A percentile compares a stretch with the other conserved stretches of the same genome.
Conservation (phyloP, 345 rosid genomes). For the Salix suchowensis region DNA sequence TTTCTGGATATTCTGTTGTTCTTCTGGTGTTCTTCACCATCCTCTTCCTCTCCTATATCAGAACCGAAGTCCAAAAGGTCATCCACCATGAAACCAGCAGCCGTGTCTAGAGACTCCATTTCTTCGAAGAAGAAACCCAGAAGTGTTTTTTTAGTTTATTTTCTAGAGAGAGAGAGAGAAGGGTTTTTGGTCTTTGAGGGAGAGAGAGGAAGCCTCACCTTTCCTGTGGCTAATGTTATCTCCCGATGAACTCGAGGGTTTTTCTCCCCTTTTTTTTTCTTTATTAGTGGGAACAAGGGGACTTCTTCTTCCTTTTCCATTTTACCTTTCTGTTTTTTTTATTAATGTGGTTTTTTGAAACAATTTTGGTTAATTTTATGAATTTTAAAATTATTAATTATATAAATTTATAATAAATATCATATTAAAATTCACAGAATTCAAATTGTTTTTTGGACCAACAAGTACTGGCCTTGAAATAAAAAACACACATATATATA, state of each 20-base stretch:
- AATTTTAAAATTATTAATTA: no score
- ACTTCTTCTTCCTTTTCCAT: background rate
- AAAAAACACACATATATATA: no score
- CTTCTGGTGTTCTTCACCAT: conserved; percentile 23
- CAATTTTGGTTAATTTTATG: no score
- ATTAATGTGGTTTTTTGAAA: no score
- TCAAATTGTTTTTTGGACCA: no score
- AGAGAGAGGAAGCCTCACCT: background rate
- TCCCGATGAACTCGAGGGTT: conserved; percentile 15
- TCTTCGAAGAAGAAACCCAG: background rate
- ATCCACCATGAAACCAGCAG: conserved; percentile 33
- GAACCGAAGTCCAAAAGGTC: conserved; percentile 43
- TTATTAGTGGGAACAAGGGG: conserved; percentile 17
- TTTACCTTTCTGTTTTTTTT: no score
- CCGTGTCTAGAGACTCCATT: conserved; percentile 38
- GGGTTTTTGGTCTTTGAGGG: background rate
- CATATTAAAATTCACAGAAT: no score
- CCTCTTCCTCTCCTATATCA: conserved; percentile 38
- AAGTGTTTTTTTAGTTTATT: background rate
- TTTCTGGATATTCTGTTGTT: conserved; percentile 21
- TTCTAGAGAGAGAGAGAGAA: background rate
- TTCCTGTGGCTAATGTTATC: conserved; percentile 1
- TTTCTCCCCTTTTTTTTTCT: background rate
- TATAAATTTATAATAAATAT: no score
- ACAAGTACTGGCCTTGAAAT: no score